Percentiles rank a stretch among this genome's conserved stretches.
phyloP scores from a whole-genome alignment of 75 land plant species.

The Gnetum montanum region DNA sequence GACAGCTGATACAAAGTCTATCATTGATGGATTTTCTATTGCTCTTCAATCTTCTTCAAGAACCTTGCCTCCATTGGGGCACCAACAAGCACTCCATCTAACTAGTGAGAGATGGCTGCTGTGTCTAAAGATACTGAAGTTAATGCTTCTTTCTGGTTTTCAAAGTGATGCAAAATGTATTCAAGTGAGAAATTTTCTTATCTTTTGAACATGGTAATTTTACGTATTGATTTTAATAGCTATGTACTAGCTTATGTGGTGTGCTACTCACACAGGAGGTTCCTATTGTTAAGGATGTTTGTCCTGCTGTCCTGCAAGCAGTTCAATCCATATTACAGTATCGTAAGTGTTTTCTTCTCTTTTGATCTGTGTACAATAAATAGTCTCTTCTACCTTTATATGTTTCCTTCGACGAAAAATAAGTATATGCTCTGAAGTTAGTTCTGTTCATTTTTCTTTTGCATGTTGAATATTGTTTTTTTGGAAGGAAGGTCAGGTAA shows the following conservation, averaged over 20 bases:
- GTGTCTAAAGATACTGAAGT: slow-evolving; percentile 68
- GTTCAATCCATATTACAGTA: slow-evolving; percentile 74
- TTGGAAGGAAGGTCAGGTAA: no score
- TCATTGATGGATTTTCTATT: slow-evolving; percentile 56
- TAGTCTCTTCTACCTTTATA: neutral
- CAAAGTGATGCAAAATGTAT: slow-evolving; percentile 74
- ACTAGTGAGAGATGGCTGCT: slow-evolving; percentile 94
- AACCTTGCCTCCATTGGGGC: slow-evolving; percentile 21
- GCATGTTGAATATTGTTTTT: no score
- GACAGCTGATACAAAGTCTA: slow-evolving; percentile 62
- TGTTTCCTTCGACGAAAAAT: no score
- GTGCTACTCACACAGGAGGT: slow-evolving; percentile 62
- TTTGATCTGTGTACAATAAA: neutral
- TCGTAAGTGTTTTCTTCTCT: no score
- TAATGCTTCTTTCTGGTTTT: slow-evolving; percentile 70
- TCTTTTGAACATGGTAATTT: no score
- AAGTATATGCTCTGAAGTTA: no score
- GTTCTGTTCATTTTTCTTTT: no score
- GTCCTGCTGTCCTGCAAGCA: slow-evolving; percentile 70
- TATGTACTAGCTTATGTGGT: no score
- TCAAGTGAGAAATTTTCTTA: slow-evolving; percentile 42
- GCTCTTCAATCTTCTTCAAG: slow-evolving; percentile 24
- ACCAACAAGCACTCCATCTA: slow-evolving; percentile 45
- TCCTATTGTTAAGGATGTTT: slow-evolving; percentile 76
- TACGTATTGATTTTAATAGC: no score